Percentiles rank a stretch among this genome's conserved stretches.
Conservation (phyloP, 2,329 filamentous ascomycete genomes). For the Colletotrichum spinosum region DNA sequence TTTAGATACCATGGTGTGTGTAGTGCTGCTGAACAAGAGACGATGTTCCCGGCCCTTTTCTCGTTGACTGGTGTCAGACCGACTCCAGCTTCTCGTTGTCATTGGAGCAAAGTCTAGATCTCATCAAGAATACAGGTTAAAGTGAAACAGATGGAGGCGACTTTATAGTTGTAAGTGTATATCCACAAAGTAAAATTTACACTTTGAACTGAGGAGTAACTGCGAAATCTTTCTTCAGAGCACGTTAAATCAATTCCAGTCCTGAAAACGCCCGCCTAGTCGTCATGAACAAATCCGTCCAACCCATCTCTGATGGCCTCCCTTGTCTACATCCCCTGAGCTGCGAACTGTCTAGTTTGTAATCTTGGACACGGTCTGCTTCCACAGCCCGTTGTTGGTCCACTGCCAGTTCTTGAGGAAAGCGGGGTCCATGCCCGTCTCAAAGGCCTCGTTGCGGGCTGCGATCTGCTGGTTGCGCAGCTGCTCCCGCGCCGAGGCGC, state of each 20-base stretch:
- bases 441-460: slow-evolving; percentile 73
- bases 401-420: slow-evolving; percentile 75
- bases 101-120: too few relatives aligned
- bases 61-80: background rate
- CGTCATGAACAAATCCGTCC: background rate
- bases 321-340: too few relatives aligned
- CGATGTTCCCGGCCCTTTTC: background rate
- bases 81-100: too few relatives aligned
- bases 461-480: slow-evolving; percentile 74
- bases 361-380: slow-evolving; percentile 41
- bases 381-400: slow-evolving; percentile 60
- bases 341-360: slow-evolving; percentile 11
- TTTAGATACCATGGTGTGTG: slow-evolving; percentile 4
- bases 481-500: slow-evolving; percentile 70
- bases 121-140: too few relatives aligned
- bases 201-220: too few relatives aligned
- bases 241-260: too few relatives aligned
- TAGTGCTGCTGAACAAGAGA: background rate
- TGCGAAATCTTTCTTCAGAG: too few relatives aligned
- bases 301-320: background rate
- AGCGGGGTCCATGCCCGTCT: slow-evolving; percentile 76
- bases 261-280: too few relatives aligned
- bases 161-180: too few relatives aligned
- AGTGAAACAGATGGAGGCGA: too few relatives aligned
- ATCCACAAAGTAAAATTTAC: too few relatives aligned